These are phyloP conservation scores for Sugiyamaella pinicola DNA, from an alignment of 1,139 yeast genomes.

Conservation along the genomic window DNA sequence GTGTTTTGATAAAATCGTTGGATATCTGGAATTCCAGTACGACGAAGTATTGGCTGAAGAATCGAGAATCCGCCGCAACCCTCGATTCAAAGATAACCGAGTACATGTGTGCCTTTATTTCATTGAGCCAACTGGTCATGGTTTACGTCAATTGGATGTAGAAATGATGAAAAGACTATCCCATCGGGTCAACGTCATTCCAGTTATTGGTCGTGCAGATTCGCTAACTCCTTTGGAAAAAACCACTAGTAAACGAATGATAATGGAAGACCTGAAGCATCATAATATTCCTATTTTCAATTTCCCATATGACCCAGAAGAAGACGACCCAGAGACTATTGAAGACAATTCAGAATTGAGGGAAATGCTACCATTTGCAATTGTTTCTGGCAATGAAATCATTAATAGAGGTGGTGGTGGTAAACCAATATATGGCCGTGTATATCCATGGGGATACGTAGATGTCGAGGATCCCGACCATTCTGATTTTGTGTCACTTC, in stretches of 20 bases:
- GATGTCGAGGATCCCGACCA: constrained; percentile 81
- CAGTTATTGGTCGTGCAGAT: constrained; percentile 83
- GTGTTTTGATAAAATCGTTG: constrained; percentile 69
- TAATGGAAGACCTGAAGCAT: constrained; percentile 72
- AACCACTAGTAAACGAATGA: constrained; percentile 61
- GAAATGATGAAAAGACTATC: constrained; percentile 76
- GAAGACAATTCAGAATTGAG: constrained; percentile 78
- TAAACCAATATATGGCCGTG: constrained; percentile 84
- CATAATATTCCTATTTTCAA: constrained; percentile 81
- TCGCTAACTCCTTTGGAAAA: constrained; percentile 77
- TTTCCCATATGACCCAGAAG: constrained; percentile 71
- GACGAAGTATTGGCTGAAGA: constrained; percentile 92
- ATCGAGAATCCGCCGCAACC: constrained; percentile 83
- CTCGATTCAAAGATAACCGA: constrained; percentile 69
- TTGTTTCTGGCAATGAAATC: constrained; percentile 70
- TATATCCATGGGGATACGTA: constrained; percentile 92
- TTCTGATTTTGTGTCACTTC: constrained; percentile 75
- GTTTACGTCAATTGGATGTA: constrained; percentile 68
- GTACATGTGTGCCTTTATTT: constrained; percentile 72
- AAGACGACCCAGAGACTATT: constrained; percentile 65
- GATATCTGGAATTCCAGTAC: constrained; percentile 80
- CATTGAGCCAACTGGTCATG: constrained; percentile 73
- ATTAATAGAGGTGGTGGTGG: constrained; percentile 59
- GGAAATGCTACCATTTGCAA: constrained; percentile 77
- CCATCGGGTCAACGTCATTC: constrained; percentile 78